Percentiles rank a stretch among this genome's conserved stretches.
Evolutionary conservation across 805 yeast genomes (phyloP).

Genomic region (Yarrowia sp.): DNA sequence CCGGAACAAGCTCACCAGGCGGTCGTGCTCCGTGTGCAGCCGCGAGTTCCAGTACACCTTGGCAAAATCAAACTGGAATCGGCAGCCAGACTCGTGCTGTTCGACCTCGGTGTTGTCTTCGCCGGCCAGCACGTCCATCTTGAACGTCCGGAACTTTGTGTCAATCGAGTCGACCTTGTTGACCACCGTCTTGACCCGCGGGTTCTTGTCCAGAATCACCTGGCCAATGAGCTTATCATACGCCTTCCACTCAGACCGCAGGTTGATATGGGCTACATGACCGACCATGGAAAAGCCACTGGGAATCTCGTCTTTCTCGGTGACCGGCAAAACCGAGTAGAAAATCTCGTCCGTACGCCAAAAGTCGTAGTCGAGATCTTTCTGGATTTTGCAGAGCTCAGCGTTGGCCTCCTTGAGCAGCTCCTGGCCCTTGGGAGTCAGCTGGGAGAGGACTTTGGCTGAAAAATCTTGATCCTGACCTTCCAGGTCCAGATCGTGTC

Average conservation of each 20-base stretch:
- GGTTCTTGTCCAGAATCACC: constrained; percentile 86
- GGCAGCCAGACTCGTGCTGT: constrained; percentile 86
- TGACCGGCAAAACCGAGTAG: constrained; percentile 75
- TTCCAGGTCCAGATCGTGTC: constrained; percentile 57
- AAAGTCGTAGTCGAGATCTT: constrained; percentile 70
- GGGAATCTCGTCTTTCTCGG: constrained; percentile 74
- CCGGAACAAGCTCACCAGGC: constrained; percentile 67
- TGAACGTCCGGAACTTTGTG: constrained; percentile 87
- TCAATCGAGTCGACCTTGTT: constrained; percentile 88
- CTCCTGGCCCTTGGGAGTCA: constrained; percentile 51
- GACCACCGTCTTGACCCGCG: constrained; percentile 84
- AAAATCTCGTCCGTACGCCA: constrained; percentile 93
- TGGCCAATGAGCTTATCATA: constrained; percentile 84
- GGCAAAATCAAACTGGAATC: constrained; percentile 84
- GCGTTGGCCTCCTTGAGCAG: constrained; percentile 59
- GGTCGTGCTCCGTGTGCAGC: constrained; percentile 88
- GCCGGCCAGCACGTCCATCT: constrained; percentile 94
- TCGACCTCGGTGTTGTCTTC: constrained; percentile 72
- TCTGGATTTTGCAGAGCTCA: constrained; percentile 58
- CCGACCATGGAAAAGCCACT: constrained; percentile 93
- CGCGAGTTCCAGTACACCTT: constrained; percentile 98
- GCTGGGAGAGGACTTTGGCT: constrained; percentile 52
- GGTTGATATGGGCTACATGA: constrained; percentile 91
- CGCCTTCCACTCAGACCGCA: constrained; percentile 83
- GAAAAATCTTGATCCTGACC: background rate